Percentiles rank a stretch among this genome's conserved stretches.
Evolutionary conservation across 192 early-diverging fungal genomes (phyloP).

Genomic region (Jimgerdemannia flammicorona): DNA sequence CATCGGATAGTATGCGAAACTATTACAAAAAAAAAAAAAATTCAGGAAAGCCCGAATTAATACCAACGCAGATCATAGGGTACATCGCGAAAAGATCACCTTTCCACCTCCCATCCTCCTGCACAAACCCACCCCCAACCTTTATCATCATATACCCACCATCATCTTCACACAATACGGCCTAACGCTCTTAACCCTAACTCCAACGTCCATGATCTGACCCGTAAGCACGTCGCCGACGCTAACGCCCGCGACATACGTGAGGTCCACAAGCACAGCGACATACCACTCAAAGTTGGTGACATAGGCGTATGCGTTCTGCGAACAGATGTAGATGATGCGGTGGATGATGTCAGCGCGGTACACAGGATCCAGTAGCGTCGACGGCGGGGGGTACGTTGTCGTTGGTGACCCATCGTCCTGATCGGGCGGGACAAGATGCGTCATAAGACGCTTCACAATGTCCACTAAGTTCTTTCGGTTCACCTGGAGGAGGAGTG

Average conservation of each 20-base stretch:
- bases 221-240: conserved; percentile 65
- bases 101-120: not conserved
- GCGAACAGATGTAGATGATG: conserved; percentile 79
- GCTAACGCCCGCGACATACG: conserved; percentile 69
- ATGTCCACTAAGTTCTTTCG: conserved; percentile 76
- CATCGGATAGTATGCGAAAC: conserved; percentile 69
- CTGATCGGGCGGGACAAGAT: conserved; percentile 54
- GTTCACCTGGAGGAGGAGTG: conserved; percentile 46
- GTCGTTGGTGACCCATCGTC: conserved; percentile 21
- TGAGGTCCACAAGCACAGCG: conserved; percentile 72
- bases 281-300: conserved; percentile 97
- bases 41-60: not conserved
- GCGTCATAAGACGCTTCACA: conserved; percentile 79
- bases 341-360: conserved; percentile 76
- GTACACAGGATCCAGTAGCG: conserved; percentile 64
- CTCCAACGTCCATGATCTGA: conserved; percentile 86
- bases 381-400: conserved; percentile 24
- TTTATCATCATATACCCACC: conserved; percentile 31
- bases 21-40: conserved; percentile 17
- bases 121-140: not conserved
- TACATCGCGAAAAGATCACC: not conserved
- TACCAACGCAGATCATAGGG: not conserved
- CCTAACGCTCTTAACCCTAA: conserved; percentile 83
- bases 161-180: conserved; percentile 72
- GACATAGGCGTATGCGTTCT: conserved; percentile 80